Evolutionary conservation across 2,329 filamentous ascomycete genomes (phyloP), one percentile per base, ranked within the genome.

Genomic region (Diplocarpon rosae): DNA sequence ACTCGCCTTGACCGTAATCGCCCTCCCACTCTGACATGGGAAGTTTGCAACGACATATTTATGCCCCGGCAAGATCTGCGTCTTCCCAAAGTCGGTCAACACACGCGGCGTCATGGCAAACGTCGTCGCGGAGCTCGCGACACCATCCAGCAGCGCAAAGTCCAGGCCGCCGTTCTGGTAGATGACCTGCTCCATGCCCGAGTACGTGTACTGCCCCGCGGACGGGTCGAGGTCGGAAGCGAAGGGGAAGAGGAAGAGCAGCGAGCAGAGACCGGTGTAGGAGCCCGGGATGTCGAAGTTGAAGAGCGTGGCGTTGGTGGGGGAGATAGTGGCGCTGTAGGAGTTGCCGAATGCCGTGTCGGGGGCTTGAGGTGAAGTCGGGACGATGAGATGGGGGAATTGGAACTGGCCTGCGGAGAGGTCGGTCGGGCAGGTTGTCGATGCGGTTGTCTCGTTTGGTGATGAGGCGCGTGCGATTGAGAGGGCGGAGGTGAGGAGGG

Each of bases 161-260:
- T 60, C 46, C 2, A 60, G 24, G 9, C 57, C 58, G 4, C 59
- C 59, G 30, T 54, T 39, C 40, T 48, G 34, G 8, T 48, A 51
- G 17, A 48, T 31, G 37, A 58, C 55, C 36, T 56, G 49, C 44
- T 61, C 58, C 12, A 54, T 48, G 10, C 58, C 58, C 2, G 52
- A 53, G 45, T 55, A 61, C 20, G 48, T 51, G 44, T 52, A 60
- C 9, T 36, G 45, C 5, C 45, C 49, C 10, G 49, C 47, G 0
- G 48, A 44, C 5, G 49, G 52, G 29, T 50, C 49, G 24, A 56
- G 47, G 3, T 55, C 45, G 10, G 45, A 44, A n/a, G 37, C 43
- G 44, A 45, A 59, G 8, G 59, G 59, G 51, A 61, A 61, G 36
- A 56, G 53, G 49, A 61, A 61, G 36, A 61, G 17, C 1, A 61